phyloP scores from a whole-genome alignment of 306 rosid genomes.

The Vigna unguiculata region DNA sequence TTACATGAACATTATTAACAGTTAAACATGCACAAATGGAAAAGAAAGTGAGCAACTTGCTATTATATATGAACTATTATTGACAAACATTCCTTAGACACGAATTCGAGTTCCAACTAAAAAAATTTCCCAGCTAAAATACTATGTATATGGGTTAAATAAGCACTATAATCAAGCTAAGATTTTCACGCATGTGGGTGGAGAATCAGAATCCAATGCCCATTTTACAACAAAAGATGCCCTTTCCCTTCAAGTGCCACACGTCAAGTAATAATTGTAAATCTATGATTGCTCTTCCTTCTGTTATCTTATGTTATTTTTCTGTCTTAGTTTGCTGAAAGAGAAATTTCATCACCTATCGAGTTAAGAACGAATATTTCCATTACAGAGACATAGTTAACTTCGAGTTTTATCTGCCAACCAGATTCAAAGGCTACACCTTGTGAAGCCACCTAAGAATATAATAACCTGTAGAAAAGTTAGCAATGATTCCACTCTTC shows the following conservation, averaged over 20 bases:
- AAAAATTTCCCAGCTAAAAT: not conserved
- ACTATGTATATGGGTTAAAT: slow-evolving; percentile 11
- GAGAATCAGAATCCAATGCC: slow-evolving; percentile 26
- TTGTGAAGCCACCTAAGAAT: too few relatives aligned
- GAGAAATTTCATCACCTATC: not conserved
- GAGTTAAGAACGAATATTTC: not conserved
- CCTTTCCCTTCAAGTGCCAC: not conserved
- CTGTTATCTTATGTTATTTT: not conserved
- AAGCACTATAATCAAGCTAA: not conserved
- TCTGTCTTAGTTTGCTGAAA: not conserved
- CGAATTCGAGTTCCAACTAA: slow-evolving; percentile 22
- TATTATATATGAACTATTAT: not conserved
- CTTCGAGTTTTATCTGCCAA: not conserved
- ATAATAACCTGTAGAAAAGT: too few relatives aligned
- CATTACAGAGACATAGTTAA: not conserved
- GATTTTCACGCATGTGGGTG: slow-evolving; percentile 11
- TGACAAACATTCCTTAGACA: slow-evolving; percentile 1
- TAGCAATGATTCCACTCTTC: not conserved
- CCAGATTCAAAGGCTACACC: not conserved
- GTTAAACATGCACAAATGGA: not conserved
- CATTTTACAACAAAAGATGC: slow-evolving; percentile 17
- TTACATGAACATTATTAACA: not conserved
- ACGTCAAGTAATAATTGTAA: not conserved
- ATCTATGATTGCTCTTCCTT: not conserved
- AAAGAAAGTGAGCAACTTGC: not conserved